Conservation (phyloP, 148 eudicot genomes). For the Arctostaphylos glauca region DNA sequence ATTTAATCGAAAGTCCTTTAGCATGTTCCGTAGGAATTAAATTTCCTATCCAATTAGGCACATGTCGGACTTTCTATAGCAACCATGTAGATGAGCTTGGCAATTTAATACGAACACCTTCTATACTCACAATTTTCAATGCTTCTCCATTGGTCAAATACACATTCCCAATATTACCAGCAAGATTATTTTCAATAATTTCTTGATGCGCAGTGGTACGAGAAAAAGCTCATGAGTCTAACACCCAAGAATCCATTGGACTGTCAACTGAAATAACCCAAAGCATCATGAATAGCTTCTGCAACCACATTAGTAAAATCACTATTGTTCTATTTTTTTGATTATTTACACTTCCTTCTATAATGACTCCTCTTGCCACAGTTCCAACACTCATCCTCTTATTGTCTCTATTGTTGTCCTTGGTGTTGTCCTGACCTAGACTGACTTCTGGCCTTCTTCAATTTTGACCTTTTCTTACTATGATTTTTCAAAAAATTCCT, state of each 20-base stretch:
- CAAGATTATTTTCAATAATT: background rate
- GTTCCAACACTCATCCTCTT: background rate
- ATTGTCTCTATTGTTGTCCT: no score
- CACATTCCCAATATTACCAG: background rate
- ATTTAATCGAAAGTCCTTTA: background rate
- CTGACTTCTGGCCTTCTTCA: background rate
- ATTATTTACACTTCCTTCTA: background rate
- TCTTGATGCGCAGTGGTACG: background rate
- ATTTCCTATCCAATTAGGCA: background rate
- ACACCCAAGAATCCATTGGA: background rate
- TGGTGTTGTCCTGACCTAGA: background rate
- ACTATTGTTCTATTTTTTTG: background rate
- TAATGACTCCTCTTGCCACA: background rate
- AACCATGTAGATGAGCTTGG: background rate
- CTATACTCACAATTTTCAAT: background rate
- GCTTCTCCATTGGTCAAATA: conserved; percentile 2
- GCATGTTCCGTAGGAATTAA: background rate
- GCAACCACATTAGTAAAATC: background rate
- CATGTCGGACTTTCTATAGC: background rate
- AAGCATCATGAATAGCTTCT: background rate
- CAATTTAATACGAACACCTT: background rate
- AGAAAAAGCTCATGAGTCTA: background rate
- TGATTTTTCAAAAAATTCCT: background rate
- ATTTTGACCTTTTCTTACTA: background rate
- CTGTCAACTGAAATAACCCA: background rate